Conservation (phyloP, 768 basidiomycete species). For the Termitomyces sp. region DNA sequence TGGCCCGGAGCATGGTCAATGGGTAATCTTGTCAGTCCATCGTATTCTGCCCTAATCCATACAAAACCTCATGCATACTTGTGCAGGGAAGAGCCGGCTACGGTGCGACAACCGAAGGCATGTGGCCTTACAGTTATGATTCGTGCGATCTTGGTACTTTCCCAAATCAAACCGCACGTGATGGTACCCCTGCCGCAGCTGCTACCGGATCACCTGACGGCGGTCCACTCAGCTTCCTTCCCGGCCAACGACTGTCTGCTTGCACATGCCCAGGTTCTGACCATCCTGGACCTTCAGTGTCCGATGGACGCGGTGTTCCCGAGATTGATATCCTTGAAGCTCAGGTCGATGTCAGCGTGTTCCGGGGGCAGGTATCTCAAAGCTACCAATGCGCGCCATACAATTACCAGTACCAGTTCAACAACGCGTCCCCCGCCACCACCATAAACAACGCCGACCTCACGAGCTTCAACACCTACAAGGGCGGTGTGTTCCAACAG, state of each 20-base stretch:
- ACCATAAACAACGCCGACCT: conserved; percentile 43
- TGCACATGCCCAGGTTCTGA: conserved; percentile 85
- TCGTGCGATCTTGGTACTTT: conserved; percentile 84
- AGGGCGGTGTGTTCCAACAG: conserved; percentile 70
- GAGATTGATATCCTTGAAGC: conserved; percentile 94
- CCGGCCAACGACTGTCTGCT: conserved; percentile 81
- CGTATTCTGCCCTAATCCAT: background rate
- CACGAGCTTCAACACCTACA: conserved; percentile 61
- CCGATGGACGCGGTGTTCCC: conserved; percentile 72
- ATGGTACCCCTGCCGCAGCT: conserved; percentile 53
- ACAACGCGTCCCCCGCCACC: conserved; percentile 44
- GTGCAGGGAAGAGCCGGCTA: conserved; percentile 80
- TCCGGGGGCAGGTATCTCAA: conserved; percentile 70
- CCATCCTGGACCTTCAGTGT: conserved; percentile 79
- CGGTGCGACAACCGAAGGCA: conserved; percentile 84
- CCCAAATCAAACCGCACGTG: conserved; percentile 65
- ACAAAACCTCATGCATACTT: background rate
- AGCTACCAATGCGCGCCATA: conserved; percentile 79
- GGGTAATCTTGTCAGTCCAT: conserved; percentile 55
- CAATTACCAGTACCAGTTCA: conserved; percentile 61
- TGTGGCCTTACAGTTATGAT: conserved; percentile 84
- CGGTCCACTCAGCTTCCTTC: conserved; percentile 62
- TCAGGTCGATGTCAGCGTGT: conserved; percentile 49
- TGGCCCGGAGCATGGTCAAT: conserved; percentile 86
- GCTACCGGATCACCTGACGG: conserved; percentile 47